Evolutionary conservation across 1,139 yeast species (phyloP).

Genomic region (Kodamaea suecica): DNA sequence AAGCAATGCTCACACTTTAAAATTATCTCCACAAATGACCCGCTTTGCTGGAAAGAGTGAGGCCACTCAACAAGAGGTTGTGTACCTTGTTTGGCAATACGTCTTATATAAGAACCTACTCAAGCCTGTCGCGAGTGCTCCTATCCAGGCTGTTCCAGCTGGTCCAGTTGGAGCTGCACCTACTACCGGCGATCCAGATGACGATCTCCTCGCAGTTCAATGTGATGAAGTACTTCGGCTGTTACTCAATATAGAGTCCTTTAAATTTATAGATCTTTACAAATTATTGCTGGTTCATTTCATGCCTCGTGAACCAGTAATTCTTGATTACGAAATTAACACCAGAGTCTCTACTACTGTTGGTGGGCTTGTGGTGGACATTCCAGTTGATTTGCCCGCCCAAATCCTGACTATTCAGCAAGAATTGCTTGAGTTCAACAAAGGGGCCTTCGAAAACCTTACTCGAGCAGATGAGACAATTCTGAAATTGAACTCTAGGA

Average conservation of each 20-base stretch:
- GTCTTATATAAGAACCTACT: conserved; percentile 69
- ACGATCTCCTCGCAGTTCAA: conserved; percentile 48
- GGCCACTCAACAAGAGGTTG: conserved; percentile 82
- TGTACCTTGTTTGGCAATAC: conserved; percentile 85
- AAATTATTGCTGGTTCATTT: conserved; percentile 58
- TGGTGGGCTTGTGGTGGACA: conserved; percentile 78
- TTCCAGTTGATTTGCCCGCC: conserved; percentile 58
- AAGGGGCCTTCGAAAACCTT: conserved; percentile 37
- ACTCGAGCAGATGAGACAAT: conserved; percentile 48
- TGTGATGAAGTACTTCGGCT: conserved; percentile 65
- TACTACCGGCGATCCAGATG: conserved; percentile 20
- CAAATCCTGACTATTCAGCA: conserved; percentile 39
- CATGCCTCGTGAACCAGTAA: conserved; percentile 77
- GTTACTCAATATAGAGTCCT: conserved; percentile 50
- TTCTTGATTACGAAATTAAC: conserved; percentile 67
- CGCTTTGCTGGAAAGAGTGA: conserved; percentile 71
- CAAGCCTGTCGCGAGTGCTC: conserved; percentile 37
- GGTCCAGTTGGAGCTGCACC: conserved; percentile 16
- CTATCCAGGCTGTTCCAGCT: conserved; percentile 36
- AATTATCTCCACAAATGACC: conserved; percentile 60
- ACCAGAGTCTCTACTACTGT: conserved; percentile 75
- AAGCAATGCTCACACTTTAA: conserved; percentile 61
- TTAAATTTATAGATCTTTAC: conserved; percentile 72
- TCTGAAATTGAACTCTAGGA: conserved; percentile 55
- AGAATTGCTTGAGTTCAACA: conserved; percentile 39